Base-by-base conservation (phyloP, 2,329 filamentous ascomycete genomes). In the Penicillium palitans region DNA sequence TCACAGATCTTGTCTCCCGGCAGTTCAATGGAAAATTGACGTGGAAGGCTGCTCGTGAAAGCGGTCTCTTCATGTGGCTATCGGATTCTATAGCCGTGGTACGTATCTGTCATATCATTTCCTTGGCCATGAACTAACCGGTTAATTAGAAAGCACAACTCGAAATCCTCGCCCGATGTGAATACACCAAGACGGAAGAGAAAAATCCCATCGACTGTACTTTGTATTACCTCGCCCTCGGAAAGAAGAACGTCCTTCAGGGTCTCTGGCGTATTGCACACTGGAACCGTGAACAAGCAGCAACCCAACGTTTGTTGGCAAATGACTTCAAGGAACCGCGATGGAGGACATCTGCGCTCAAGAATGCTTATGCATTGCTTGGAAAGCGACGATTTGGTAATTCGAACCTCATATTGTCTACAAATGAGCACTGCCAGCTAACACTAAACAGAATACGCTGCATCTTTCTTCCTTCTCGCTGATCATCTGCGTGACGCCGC, bases 11-110 rank as follows among this genome's bases (percentile, higher is more conserved):
- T 66, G 89, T 96, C 10, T 87, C 87, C 12, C 81, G 85, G 21
- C 91, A 96, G 68, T 92, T 89, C 66, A 89, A 92, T 62, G 88
- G 89, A 1, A 88, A 85, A 59, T 82, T 98, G 78, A 79, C 88
- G 7, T 99, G 95, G 95, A 84, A 89, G 62, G 84, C 93, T 67
- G 95, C 93, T 1, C 84, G 89, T 47, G 89, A 96, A 71, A 91
- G 89, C 64, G 95, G 95, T 12, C 83, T 98, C 55, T 97, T 96
- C 70, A 93, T 97, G 87, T 99, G 95, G 93, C 82, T 99, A 62
- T 85, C 87, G 0, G 93, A 97, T 73, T 75, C 82, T 19, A 84
- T 83, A 55, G 87, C 91, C 24, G 79, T 98, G 71, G 91, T 95
- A 81, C 74, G 87, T 73, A 48, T 31, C 3, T 35, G 7, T 25